Conservation (phyloP, 2,329 filamentous ascomycete species). For the Talaromyces islandicus region DNA sequence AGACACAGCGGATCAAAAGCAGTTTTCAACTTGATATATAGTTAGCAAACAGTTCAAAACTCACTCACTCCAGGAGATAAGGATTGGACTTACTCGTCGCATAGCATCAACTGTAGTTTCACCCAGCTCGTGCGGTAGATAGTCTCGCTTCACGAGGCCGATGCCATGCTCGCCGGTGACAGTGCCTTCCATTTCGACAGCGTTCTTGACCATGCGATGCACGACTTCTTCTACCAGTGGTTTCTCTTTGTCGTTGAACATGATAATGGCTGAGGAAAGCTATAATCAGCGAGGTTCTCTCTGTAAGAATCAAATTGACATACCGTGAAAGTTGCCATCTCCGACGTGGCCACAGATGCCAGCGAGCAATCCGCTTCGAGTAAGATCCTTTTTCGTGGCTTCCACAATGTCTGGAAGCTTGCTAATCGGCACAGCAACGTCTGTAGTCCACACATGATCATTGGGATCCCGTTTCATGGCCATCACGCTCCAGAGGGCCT, state of each 20-base stretch:
- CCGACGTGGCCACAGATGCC: conserved; percentile 69
- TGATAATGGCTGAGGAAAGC: conserved; percentile 48
- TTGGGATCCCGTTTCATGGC: conserved; percentile 55
- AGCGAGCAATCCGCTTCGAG: conserved; percentile 55
- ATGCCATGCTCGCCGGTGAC: conserved; percentile 69
- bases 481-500: conserved; percentile 68
- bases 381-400: conserved; percentile 60
- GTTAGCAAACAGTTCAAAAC: background rate
- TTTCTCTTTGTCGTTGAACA: conserved; percentile 55
- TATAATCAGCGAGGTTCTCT: background rate
- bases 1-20: conserved; percentile 61
- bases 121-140: conserved; percentile 57
- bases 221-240: conserved; percentile 54
- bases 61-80: background rate
- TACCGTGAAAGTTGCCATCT: conserved; percentile 68
- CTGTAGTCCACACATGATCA: conserved; percentile 69
- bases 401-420: conserved; percentile 67
- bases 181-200: conserved; percentile 65
- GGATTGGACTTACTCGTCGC: conserved; percentile 48
- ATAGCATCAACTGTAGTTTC: conserved; percentile 57
- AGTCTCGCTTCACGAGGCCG: conserved; percentile 64
- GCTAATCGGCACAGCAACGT: conserved; percentile 72
- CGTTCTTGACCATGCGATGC: conserved; percentile 63
- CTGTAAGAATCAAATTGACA: background rate
- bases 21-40: conserved; percentile 49